Percentiles rank a stretch among this genome's conserved stretches.
Conservation (phyloP, 1,139 yeast genomes). For the Yamadazyma kanchanaburiensis region DNA sequence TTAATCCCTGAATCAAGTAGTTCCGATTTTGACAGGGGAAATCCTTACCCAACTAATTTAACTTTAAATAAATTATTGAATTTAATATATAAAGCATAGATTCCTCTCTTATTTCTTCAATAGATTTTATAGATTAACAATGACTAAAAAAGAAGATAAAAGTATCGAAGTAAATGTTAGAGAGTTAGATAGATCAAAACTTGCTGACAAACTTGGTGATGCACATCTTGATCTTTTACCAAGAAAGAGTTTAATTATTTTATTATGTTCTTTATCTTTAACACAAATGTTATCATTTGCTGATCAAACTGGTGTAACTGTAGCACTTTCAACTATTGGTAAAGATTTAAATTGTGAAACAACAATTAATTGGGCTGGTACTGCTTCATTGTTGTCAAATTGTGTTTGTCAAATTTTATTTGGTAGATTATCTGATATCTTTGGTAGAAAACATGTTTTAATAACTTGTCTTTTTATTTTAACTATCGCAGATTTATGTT, state of each 20-base stretch:
- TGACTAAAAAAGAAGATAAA: slow-evolving; percentile 1
- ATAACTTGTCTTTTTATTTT: slow-evolving; percentile 28
- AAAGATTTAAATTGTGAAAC: slow-evolving; percentile 32
- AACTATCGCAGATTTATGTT: slow-evolving; percentile 35
- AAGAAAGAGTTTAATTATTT: slow-evolving; percentile 24
- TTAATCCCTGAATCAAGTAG: no score
- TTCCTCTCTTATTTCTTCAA: no score
- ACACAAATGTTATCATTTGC: slow-evolving; percentile 27
- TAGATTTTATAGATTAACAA: no score
- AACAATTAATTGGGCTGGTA: slow-evolving; percentile 51
- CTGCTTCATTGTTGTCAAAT: slow-evolving; percentile 44
- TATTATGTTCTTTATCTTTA: slow-evolving; percentile 25
- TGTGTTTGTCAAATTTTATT: slow-evolving; percentile 44
- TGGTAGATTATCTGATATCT: slow-evolving; percentile 42
- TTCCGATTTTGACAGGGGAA: no score
- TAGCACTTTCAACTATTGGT: slow-evolving; percentile 35
- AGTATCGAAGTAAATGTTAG: slow-evolving; percentile 5
- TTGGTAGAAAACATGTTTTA: slow-evolving; percentile 39
- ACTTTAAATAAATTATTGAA: no score
- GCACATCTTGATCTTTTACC: slow-evolving; percentile 35
- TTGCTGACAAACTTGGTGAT: slow-evolving; percentile 33
- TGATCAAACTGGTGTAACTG: slow-evolving; percentile 45
- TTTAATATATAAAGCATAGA: no score
- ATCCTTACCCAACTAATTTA: no score
- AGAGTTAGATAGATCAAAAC: slow-evolving; percentile 11